Conservation (phyloP, 2,329 filamentous ascomycete genomes). For the Fusarium sp. region DNA sequence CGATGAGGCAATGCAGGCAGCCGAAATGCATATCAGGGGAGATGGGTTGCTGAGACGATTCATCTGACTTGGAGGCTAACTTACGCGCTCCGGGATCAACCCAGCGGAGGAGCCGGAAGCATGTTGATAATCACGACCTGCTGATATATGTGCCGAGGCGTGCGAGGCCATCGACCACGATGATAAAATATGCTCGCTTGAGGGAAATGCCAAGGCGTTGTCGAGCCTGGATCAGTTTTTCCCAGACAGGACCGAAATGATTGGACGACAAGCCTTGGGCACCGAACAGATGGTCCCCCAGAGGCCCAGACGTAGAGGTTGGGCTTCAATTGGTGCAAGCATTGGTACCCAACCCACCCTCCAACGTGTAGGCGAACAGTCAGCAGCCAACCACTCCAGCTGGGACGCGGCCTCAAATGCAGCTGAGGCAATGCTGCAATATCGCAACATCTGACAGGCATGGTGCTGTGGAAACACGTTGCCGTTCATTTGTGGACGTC, state of each 20-base stretch:
- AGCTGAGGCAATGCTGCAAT: conserved; percentile 39
- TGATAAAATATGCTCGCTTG: conserved; percentile 21
- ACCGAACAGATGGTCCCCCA: conserved; percentile 42
- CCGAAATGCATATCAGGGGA: conserved; percentile 20
- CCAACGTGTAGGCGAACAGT: conserved; percentile 19
- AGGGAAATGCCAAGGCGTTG: conserved; percentile 26
- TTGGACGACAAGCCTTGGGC: conserved; percentile 42
- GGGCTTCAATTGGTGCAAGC: conserved; percentile 51
- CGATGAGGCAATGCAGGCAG: conserved; percentile 33
- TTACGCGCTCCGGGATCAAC: conserved; percentile 4
- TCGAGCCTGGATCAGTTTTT: conserved; percentile 20
- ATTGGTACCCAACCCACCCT: conserved; percentile 52
- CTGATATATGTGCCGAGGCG: conserved; percentile 21
- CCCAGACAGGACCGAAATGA: conserved; percentile 22
- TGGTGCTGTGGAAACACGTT: conserved; percentile 40
- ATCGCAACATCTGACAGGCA: conserved; percentile 35
- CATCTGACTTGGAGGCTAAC: background rate
- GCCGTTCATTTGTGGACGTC: conserved; percentile 39
- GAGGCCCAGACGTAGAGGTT: conserved; percentile 44
- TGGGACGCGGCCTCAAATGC: conserved; percentile 29
- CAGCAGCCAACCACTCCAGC: conserved; percentile 23
- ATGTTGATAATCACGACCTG: conserved; percentile 8
- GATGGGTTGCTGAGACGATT: conserved; percentile 1
- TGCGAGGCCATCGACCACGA: conserved; percentile 15
- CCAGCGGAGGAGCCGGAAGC: conserved; percentile 19